Evolutionary conservation across 1,284 basidiomycete genomes (phyloP), one percentile per base, ranked within the genome.

Genomic region (Cutaneotrichosporon sp.): DNA sequence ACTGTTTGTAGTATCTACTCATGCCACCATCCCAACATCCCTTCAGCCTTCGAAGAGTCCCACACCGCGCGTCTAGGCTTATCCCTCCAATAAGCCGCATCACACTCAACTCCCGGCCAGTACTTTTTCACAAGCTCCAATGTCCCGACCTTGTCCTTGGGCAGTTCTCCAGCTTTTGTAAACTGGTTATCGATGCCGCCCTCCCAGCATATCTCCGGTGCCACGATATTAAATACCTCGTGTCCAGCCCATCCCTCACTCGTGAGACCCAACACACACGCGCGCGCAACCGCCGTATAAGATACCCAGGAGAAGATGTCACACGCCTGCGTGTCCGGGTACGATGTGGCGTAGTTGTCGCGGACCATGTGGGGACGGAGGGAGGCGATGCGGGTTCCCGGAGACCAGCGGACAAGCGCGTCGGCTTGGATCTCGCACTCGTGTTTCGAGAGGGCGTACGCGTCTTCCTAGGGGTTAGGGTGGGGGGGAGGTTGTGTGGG

Each of bases 201-300:
- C 59, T 70, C 65, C 70, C 71, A 71, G 52, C 67, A 72, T 1
- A 70, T 73, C 50, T 75, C 73, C 2, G 70, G 68, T 11, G 72
- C 72, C 42, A 76, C 71, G 50, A 80, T 74, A 63, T 76, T 77
- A 70, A 82, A 79, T n/a, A 73, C 74, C 68, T 82, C 80, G 64
- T 76, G 74, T 0, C 80, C 78, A 9, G 58, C 59, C 61, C 61
- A 66, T 4, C 56, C 61, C n/a, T 61, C 61, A 26, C 42, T 46
- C 13, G 73, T 74, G 21, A 81, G 51, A 14, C 72, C 76, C 7
- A 77, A 67, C 1, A 79, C 60, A 53, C 75, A 78, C 18, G 80
- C 77, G 13, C 72, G 58, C 16, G 77, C 76, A 7, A 69, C 70
- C 11, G 75, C 68, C 13, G 68, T 67, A 57, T 66, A 64, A 5